A percentile compares a stretch with the other conserved stretches of the same genome.
Evolutionary conservation across 805 yeast species (phyloP).

Genomic region (Zygoascus biomembranicola): DNA sequence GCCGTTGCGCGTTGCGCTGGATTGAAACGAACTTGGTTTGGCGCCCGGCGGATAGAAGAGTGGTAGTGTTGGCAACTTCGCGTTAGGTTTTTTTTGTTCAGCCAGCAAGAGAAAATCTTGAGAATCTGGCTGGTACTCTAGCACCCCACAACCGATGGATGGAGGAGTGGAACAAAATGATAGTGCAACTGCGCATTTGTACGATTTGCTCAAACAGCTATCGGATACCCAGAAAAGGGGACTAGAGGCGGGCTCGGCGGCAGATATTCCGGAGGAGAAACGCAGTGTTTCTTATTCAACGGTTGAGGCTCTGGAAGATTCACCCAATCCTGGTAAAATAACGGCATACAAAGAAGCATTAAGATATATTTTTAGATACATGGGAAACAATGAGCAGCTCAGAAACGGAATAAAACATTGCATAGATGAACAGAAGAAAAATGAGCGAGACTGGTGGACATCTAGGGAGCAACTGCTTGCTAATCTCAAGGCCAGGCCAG

Average conservation of each 20-base stretch:
- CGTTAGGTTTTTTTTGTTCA: neutral
- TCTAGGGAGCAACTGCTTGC: neutral
- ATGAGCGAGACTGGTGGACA: constrained; percentile 14
- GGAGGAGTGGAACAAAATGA: neutral
- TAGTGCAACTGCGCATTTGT: neutral
- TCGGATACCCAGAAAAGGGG: constrained; percentile 6
- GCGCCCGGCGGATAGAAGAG: neutral
- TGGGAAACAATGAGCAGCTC: constrained; percentile 8
- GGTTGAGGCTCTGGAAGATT: neutral
- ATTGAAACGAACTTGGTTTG: neutral
- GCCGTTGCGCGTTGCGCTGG: neutral
- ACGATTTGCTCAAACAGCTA: constrained; percentile 5
- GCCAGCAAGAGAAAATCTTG: neutral
- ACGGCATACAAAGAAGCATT: constrained; percentile 14
- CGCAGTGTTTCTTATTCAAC: neutral
- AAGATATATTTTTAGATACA: constrained; percentile 13
- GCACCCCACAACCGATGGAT: too few relatives aligned
- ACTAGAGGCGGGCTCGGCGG: neutral
- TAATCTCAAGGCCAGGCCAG: neutral
- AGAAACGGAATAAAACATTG: constrained; percentile 9
- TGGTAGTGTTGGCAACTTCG: neutral
- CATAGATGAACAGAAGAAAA: constrained; percentile 13
- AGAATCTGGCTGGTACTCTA: neutral
- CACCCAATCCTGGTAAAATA: constrained; percentile 13
- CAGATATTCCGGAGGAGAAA: neutral